Evolutionary conservation across 208 protist genomes (phyloP).

Genomic region (Leishmania braziliensis): DNA sequence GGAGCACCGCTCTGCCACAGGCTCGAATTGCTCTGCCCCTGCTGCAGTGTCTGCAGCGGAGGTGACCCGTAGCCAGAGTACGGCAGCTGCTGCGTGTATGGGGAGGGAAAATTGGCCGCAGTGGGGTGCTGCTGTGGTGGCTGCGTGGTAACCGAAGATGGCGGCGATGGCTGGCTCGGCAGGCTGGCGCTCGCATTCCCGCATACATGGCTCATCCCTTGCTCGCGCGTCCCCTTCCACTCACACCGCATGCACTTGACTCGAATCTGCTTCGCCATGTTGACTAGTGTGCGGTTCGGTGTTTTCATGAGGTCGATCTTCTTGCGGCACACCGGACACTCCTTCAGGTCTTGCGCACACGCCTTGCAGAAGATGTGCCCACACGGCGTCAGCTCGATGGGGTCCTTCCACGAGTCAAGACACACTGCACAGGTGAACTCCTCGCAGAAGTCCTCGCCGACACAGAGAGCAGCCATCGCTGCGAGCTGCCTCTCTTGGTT

Average conservation of each 20-base stretch:
- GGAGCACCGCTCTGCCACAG: conserved; percentile 28
- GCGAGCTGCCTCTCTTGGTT: not conserved
- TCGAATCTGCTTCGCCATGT: conserved; percentile 60
- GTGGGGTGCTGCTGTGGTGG: conserved; percentile 10
- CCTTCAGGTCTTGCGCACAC: conserved; percentile 41
- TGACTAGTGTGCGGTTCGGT: conserved; percentile 73
- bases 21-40: not conserved
- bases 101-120: not conserved
- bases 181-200: not conserved
- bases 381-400: conserved; percentile 41
- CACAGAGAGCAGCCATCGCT: conserved; percentile 35
- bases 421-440: conserved; percentile 76
- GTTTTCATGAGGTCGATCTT: conserved; percentile 25
- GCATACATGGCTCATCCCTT: conserved; percentile 32
- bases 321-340: conserved; percentile 69
- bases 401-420: conserved; percentile 77
- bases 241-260: conserved; percentile 61
- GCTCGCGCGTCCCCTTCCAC: conserved; percentile 68
- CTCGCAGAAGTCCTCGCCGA: conserved; percentile 63
- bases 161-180: not conserved
- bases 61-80: not conserved
- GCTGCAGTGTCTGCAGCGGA: not conserved
- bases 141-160: not conserved
- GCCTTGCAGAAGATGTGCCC: conserved; percentile 67
- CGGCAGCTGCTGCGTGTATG: conserved; percentile 9